phyloP scores from a whole-genome alignment of 1,139 yeast species.

The Debaryomyces sp. region DNA sequence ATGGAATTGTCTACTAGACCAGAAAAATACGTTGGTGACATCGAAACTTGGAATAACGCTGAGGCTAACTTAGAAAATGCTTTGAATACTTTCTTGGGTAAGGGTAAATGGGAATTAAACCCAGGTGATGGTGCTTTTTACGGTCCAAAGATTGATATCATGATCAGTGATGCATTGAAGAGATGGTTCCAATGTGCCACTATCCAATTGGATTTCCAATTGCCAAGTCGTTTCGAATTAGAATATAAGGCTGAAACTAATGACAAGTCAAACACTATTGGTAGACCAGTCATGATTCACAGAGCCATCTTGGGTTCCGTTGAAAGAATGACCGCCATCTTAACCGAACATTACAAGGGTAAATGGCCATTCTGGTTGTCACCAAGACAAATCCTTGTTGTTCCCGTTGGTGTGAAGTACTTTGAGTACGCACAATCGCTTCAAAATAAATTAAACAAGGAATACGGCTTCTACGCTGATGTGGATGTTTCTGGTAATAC shows the following conservation, averaged over 20 bases:
- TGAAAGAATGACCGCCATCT: conserved; percentile 97
- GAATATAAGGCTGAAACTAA: conserved; percentile 80
- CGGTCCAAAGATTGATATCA: conserved; percentile 97
- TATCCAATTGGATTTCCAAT: conserved; percentile 95
- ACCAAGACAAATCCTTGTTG: conserved; percentile 92
- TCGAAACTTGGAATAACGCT: conserved; percentile 88
- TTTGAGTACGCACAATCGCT: conserved; percentile 84
- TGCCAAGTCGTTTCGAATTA: conserved; percentile 87
- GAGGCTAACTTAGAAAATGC: conserved; percentile 77
- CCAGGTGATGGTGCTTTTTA: conserved; percentile 99
- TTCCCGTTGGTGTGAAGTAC: conserved; percentile 94
- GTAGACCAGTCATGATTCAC: conserved; percentile 96
- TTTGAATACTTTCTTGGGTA: conserved; percentile 65
- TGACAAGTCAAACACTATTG: conserved; percentile 37
- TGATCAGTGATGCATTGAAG: conserved; percentile 86
- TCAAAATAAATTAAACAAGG: conserved; percentile 62
- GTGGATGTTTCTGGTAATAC: conserved; percentile 94
- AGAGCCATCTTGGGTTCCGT: conserved; percentile 97
- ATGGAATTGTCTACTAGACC: conserved; percentile 95
- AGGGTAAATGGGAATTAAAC: conserved; percentile 86
- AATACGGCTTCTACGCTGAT: conserved; percentile 82
- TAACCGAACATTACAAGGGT: conserved; percentile 96
- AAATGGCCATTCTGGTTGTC: conserved; percentile 99
- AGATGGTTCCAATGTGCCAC: conserved; percentile 99
- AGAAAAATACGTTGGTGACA: conserved; percentile 83